These are phyloP conservation scores for Suillus luteus DNA, from an alignment of 768 basidiomycete genomes.

Conservation along the genomic window DNA sequence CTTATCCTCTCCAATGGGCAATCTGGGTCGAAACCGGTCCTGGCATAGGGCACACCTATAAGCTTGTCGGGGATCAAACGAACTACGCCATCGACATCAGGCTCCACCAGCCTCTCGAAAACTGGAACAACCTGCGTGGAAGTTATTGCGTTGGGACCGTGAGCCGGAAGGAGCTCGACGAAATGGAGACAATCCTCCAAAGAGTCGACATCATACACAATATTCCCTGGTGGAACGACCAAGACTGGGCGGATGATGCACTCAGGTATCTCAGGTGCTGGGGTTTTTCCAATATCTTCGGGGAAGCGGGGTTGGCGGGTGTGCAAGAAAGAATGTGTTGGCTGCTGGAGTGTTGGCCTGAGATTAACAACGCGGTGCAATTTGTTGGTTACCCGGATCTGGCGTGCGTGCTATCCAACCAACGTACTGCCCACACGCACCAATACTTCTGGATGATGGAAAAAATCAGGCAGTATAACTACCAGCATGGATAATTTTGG, in stretches of 20 bases:
- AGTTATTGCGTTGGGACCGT: constrained; percentile 27
- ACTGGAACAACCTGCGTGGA: constrained; percentile 24
- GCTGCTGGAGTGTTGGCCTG: neutral
- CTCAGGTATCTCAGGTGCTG: neutral
- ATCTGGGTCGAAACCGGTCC: constrained; percentile 26
- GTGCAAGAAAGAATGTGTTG: neutral
- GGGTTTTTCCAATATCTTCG: neutral
- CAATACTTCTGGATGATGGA: neutral
- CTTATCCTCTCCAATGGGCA: constrained; percentile 29
- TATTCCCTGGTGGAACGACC: neutral
- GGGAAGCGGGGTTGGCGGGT: neutral
- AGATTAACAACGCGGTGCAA: neutral
- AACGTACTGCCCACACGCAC: neutral
- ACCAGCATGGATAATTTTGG: too few species aligned
- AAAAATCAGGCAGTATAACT: too few species aligned
- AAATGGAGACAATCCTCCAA: neutral
- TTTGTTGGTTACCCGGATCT: neutral
- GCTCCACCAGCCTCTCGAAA: constrained; percentile 11
- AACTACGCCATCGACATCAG: constrained; percentile 24
- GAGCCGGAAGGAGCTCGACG: neutral
- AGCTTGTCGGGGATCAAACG: constrained; percentile 25
- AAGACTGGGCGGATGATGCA: neutral
- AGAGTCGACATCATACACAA: neutral
- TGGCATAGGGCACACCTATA: constrained; percentile 25
- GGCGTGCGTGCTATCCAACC: neutral